These are phyloP conservation scores for Erythrobasidium hasegawianum DNA, from an alignment of 1,284 basidiomycete species.

Conservation along the genomic window DNA sequence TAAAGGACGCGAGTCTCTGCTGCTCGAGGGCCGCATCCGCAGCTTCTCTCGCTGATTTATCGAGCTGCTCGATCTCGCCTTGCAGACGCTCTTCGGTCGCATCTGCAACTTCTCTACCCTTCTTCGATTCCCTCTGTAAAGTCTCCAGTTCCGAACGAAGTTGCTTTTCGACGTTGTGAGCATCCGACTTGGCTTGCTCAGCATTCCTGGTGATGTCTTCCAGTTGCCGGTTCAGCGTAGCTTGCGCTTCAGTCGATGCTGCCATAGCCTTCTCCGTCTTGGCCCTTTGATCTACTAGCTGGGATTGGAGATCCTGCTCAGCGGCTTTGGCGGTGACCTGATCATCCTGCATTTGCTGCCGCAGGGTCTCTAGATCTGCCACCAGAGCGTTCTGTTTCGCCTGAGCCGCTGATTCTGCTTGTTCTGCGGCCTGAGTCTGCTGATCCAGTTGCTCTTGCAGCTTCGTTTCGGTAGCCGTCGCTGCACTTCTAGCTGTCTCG, in stretches of 20 bases:
- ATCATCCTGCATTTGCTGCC: neutral
- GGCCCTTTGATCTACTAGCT: neutral
- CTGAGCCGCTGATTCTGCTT: constrained; percentile 22
- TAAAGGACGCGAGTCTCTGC: too few species aligned
- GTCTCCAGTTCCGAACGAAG: too few species aligned
- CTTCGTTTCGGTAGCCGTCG: constrained; percentile 17
- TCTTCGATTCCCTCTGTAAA: too few species aligned
- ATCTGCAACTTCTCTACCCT: constrained; percentile 29
- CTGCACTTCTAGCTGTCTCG: constrained; percentile 13
- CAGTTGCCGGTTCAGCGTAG: neutral
- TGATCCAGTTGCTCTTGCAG: constrained; percentile 35
- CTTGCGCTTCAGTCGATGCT: neutral
- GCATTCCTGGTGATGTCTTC: too few species aligned
- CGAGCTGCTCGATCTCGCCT: constrained; percentile 19
- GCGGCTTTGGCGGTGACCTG: neutral
- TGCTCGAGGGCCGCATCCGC: neutral
- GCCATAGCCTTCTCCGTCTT: neutral
- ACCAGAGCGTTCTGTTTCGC: neutral
- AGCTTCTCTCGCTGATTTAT: neutral
- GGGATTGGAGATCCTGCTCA: neutral
- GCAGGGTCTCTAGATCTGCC: neutral
- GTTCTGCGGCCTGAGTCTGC: constrained; percentile 1
- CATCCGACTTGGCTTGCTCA: too few species aligned
- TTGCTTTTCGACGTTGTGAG: too few species aligned
- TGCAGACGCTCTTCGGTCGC: neutral